phyloP scores from a whole-genome alignment of 2,329 filamentous ascomycete species.

The Emergomyces orientalis region DNA sequence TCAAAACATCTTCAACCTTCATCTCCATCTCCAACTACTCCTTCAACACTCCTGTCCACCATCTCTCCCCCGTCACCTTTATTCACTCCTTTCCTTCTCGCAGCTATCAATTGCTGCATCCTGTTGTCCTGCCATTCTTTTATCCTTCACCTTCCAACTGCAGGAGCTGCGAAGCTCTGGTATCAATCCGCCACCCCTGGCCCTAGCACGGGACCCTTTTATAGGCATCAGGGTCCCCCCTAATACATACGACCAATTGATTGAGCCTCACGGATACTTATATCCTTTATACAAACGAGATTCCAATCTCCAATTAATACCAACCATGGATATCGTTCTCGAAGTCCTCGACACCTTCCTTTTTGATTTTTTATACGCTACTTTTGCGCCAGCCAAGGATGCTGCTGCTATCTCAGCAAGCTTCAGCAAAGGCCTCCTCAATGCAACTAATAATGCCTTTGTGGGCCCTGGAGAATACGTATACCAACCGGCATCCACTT shows the following conservation, averaged over 20 bases:
- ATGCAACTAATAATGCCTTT: slow-evolving; percentile 48
- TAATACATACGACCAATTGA: background rate
- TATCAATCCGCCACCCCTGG: background rate
- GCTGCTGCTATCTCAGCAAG: slow-evolving; percentile 41
- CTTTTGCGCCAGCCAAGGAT: slow-evolving; percentile 49
- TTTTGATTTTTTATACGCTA: slow-evolving; percentile 70
- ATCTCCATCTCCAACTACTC: background rate
- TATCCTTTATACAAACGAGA: background rate
- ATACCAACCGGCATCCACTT: slow-evolving; percentile 64
- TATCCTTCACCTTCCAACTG: background rate
- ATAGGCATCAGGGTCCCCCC: background rate
- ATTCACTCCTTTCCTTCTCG: background rate
- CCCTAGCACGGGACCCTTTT: too few species aligned
- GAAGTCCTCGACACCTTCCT: slow-evolving; percentile 74
- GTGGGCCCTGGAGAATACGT: slow-evolving; percentile 37
- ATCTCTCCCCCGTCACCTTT: background rate
- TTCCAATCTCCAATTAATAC: background rate
- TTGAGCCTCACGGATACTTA: too few species aligned
- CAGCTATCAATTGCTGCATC: background rate
- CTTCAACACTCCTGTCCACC: background rate
- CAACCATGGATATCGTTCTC: slow-evolving; percentile 78
- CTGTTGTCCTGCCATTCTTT: background rate
- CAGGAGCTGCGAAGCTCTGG: background rate
- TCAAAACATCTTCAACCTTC: too few species aligned
- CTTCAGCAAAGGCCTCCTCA: slow-evolving; percentile 43